Conservation (phyloP, 176 grass and related monocot species). For the Hsuehochloa calcarea region DNA sequence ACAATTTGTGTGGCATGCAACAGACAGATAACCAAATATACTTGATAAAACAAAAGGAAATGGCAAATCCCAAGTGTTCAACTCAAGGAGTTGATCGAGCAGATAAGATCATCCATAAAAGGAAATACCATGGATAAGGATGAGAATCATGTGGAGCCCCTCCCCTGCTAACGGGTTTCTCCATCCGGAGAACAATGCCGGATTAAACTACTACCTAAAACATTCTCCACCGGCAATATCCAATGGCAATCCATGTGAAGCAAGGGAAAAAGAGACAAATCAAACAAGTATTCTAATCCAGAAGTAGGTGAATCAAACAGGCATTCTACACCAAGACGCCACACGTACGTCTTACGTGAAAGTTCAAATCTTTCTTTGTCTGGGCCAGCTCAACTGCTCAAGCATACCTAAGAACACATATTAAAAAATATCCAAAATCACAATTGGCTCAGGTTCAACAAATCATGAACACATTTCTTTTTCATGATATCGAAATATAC, state of each 20-base stretch:
- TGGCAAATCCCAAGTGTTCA: slow-evolving; percentile 27
- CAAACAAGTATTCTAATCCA: slow-evolving; percentile 18
- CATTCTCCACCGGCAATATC: neutral
- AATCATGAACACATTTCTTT: slow-evolving; percentile 16
- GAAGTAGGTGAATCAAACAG: slow-evolving; percentile 11
- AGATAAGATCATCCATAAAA: slow-evolving; percentile 54
- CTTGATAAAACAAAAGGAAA: slow-evolving; percentile 28
- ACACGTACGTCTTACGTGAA: slow-evolving; percentile 29
- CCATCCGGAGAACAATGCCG: slow-evolving; percentile 23
- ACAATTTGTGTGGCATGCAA: slow-evolving; percentile 18
- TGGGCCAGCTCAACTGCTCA: slow-evolving; percentile 31
- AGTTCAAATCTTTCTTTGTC: slow-evolving; percentile 25
- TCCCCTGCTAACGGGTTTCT: slow-evolving; percentile 34
- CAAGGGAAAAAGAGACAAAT: neutral
- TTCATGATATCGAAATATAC: slow-evolving; percentile 6
- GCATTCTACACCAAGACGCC: slow-evolving; percentile 19
- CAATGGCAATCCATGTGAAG: slow-evolving; percentile 38
- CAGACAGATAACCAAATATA: slow-evolving; percentile 21
- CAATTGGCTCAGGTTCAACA: slow-evolving; percentile 7
- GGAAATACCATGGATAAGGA: slow-evolving; percentile 50
- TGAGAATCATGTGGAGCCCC: slow-evolving; percentile 38
- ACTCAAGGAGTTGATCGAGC: slow-evolving; percentile 1
- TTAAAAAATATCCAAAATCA: slow-evolving; percentile 17
- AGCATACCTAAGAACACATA: slow-evolving; percentile 13
- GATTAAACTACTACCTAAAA: slow-evolving; percentile 39